Conservation (phyloP, 2,329 filamentous ascomycete species). For the Colletotrichum sp. region DNA sequence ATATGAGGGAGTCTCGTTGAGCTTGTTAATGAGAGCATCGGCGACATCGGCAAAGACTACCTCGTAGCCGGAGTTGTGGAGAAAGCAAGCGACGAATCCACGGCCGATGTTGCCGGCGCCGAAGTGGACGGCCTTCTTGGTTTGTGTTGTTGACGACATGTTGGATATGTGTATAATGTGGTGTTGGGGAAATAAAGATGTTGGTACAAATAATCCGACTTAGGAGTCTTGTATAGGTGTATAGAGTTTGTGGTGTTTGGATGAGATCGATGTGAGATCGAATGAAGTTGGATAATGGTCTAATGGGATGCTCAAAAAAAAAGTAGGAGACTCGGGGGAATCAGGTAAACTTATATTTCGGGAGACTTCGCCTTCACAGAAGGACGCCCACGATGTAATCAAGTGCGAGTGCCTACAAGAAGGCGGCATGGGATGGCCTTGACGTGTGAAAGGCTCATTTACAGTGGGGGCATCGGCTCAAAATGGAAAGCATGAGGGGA, state of each 20-base stretch:
- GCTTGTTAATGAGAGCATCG: constrained; percentile 78
- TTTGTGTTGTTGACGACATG: constrained; percentile 38
- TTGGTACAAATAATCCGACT: background rate
- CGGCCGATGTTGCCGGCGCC: constrained; percentile 86
- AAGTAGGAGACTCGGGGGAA: rapidly evolving
- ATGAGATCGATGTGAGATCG: background rate
- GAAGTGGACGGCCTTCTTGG: constrained; percentile 81
- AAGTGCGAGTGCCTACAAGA: background rate
- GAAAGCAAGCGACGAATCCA: constrained; percentile 88
- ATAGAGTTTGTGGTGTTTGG: background rate
- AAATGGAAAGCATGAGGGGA: constrained; percentile 18
- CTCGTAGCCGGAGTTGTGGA: constrained; percentile 93
- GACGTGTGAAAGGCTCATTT: constrained; percentile 21
- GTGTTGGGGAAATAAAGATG: background rate
- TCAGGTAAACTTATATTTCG: constrained; percentile 11
- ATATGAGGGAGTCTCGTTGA: constrained; percentile 81
- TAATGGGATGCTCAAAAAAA: background rate
- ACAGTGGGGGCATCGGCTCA: constrained; percentile 6
- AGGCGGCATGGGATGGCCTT: constrained; percentile 10
- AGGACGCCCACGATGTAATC: constrained; percentile 17
- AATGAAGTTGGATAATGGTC: background rate
- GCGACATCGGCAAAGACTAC: constrained; percentile 97
- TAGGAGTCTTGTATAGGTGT: background rate
- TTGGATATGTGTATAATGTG: constrained; percentile 27
- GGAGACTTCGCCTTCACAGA: constrained; percentile 10